Evolutionary conservation across 1,139 yeast genomes (phyloP).

Genomic region (Blastobotrys apis): DNA sequence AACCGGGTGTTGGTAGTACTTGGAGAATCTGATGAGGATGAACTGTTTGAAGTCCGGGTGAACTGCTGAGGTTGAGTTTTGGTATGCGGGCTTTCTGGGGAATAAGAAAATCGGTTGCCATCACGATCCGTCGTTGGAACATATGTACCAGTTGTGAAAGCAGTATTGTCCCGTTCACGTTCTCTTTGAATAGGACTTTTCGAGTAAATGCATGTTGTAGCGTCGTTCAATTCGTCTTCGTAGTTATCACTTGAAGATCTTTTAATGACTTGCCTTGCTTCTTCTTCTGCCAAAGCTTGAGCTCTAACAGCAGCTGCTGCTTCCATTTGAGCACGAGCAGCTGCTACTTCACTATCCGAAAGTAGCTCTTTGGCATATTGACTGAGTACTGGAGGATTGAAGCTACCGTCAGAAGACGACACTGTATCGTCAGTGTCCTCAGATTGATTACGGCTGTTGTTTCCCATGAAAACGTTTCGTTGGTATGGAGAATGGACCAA

Average conservation of each 20-base stretch:
- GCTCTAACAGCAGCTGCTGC: neutral
- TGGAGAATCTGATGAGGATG: neutral
- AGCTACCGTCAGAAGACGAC: constrained; percentile 44
- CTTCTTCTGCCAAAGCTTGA: neutral
- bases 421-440: constrained; percentile 26
- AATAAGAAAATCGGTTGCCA: neutral
- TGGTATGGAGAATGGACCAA: too few species aligned
- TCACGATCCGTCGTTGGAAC: constrained; percentile 4
- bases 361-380: constrained; percentile 48
- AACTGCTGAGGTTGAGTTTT: neutral
- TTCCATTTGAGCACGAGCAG: neutral
- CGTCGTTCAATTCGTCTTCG: constrained; percentile 8
- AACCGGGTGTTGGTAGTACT: neutral
- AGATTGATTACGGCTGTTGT: too few species aligned
- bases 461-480: too few species aligned
- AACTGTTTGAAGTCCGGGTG: neutral
- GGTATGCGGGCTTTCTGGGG: neutral
- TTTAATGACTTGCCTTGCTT: constrained; percentile 1
- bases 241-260: neutral
- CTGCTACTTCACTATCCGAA: constrained; percentile 20
- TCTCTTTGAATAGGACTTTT: constrained; percentile 3
- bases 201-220: constrained; percentile 8
- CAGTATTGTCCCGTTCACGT: neutral
- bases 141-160: neutral
- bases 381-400: constrained; percentile 62